Percentiles rank a stretch among this genome's conserved stretches.
phyloP scores from a whole-genome alignment of 805 yeast species.

The Candida sphagnicola region DNA sequence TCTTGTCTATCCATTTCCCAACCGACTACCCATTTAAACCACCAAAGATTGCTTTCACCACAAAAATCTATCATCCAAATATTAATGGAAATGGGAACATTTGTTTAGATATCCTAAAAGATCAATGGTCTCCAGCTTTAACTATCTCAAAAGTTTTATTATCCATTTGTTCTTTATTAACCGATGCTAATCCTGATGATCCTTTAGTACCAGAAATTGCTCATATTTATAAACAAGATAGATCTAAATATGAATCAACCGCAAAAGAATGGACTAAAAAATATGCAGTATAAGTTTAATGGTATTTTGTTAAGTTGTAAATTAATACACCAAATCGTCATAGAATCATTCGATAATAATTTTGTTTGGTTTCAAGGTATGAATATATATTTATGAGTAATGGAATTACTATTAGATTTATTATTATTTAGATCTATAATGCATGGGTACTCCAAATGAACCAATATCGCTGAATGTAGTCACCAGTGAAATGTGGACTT shows the following conservation, averaged over 20 bases:
- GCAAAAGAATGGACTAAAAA: constrained; percentile 99
- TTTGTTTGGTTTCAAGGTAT: neutral
- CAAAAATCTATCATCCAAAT: constrained; percentile 96
- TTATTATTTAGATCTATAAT: constrained; percentile 4
- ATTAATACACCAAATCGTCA: neutral
- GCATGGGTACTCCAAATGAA: constrained; percentile 4
- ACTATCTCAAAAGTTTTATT: constrained; percentile 93
- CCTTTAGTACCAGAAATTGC: constrained; percentile 99
- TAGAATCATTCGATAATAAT: neutral
- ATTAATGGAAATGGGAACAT: constrained; percentile 94
- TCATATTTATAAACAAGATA: constrained; percentile 90
- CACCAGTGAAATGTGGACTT: too few species aligned
- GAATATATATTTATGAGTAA: constrained; percentile 1
- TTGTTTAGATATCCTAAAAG: constrained; percentile 94
- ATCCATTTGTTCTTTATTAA: constrained; percentile 90
- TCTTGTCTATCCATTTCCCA: constrained; percentile 95
- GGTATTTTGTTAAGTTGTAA: neutral
- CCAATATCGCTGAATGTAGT: neutral
- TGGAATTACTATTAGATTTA: constrained; percentile 1
- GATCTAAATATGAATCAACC: constrained; percentile 90
- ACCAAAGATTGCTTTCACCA: constrained; percentile 83
- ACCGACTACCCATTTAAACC: constrained; percentile 99
- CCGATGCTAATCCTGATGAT: constrained; percentile 98
- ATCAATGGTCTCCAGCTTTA: constrained; percentile 98
- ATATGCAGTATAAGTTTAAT: constrained; percentile 71